phyloP scores from a whole-genome alignment of 2,329 filamentous ascomycete genomes.

The Penicillium thymicola region DNA sequence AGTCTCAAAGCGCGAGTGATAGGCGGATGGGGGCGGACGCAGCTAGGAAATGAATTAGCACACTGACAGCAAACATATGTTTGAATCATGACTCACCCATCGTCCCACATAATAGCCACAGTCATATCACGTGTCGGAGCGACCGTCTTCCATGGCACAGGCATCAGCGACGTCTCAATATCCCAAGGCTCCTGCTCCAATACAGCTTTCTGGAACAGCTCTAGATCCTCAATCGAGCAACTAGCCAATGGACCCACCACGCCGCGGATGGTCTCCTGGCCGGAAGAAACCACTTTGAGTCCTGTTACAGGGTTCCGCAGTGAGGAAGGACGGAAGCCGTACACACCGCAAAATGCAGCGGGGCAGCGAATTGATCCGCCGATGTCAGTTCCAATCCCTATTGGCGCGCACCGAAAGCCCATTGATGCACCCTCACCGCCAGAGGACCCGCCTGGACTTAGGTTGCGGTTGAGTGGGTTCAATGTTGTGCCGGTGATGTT shows the following conservation, averaged over 20 bases:
- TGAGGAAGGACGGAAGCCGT: slow-evolving; percentile 43
- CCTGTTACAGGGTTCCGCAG: slow-evolving; percentile 33
- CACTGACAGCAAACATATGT: background rate
- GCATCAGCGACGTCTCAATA: slow-evolving; percentile 39
- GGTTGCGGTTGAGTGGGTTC: slow-evolving; percentile 42
- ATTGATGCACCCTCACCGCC: slow-evolving; percentile 46
- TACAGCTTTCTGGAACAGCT: slow-evolving; percentile 39
- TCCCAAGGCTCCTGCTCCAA: slow-evolving; percentile 44
- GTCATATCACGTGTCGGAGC: slow-evolving; percentile 25
- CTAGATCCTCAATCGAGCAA: slow-evolving; percentile 32
- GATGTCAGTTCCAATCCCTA: slow-evolving; percentile 49
- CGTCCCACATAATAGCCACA: slow-evolving; percentile 62
- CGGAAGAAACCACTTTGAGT: slow-evolving; percentile 26
- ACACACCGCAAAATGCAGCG: slow-evolving; percentile 46
- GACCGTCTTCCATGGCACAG: slow-evolving; percentile 41
- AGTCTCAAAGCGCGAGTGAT: slow-evolving; percentile 17
- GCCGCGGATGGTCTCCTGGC: slow-evolving; percentile 40
- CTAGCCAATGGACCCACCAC: slow-evolving; percentile 31
- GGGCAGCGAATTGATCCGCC: slow-evolving; percentile 48
- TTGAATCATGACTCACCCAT: slow-evolving; percentile 42
- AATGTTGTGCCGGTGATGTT: slow-evolving; percentile 41
- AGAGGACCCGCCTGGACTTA: slow-evolving; percentile 44
- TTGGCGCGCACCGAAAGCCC: slow-evolving; percentile 40
- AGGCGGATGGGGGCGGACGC: slow-evolving; percentile 63
- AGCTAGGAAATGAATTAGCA: slow-evolving; percentile 22